phyloP scores from a whole-genome alignment of 352 stramenopile species.

The Globisporangium viniferum region DNA sequence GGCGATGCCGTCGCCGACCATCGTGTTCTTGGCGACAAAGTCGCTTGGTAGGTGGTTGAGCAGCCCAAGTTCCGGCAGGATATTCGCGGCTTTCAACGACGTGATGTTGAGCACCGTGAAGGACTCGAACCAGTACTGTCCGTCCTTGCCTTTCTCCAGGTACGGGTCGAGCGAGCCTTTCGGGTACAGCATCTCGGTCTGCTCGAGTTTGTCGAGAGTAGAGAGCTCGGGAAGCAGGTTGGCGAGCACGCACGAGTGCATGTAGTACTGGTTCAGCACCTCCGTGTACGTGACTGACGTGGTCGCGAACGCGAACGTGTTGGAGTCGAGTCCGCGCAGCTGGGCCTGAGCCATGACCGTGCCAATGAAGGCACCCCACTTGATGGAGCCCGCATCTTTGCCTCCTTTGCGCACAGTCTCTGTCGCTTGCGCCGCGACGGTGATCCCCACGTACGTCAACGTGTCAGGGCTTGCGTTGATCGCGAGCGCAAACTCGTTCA shows the following conservation, averaged over 20 bases:
- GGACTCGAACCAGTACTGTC: constrained; percentile 4
- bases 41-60: neutral
- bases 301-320: neutral
- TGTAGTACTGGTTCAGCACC: constrained; percentile 6
- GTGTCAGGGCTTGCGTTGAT: neutral
- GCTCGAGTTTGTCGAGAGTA: neutral
- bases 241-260: neutral
- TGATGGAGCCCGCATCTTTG: neutral
- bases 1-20: constrained; percentile 5
- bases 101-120: constrained; percentile 4
- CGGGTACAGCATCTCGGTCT: constrained; percentile 1
- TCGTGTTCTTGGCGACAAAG: constrained; percentile 3
- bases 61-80: neutral
- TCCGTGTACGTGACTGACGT: neutral
- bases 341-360: neutral
- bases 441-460: neutral
- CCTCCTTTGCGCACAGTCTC: neutral
- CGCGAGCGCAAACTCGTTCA: constrained; percentile 4
- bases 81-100: neutral
- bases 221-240: neutral
- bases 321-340: neutral
- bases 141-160: constrained; percentile 1
- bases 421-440: neutral
- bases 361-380: neutral
- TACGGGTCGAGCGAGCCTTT: neutral